Conservation (phyloP, 352 stramenopile species). For the Globisporangium rhizosaccharum region DNA sequence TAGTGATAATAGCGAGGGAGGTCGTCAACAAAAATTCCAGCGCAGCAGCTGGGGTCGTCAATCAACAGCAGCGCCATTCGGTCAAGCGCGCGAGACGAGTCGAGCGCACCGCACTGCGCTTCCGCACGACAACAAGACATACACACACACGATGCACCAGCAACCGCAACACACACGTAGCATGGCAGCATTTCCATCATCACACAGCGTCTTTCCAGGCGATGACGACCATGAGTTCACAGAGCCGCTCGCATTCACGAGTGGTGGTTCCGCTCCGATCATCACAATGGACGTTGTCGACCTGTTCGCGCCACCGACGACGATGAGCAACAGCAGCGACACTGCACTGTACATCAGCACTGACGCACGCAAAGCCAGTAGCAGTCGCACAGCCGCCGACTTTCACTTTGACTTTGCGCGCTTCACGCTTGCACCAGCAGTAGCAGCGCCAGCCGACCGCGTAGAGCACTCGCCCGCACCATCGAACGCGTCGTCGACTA, state of each 20-base stretch:
- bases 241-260: background rate
- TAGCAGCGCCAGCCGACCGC: background rate
- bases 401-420: background rate
- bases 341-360: background rate
- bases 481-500: background rate
- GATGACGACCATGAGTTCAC: background rate
- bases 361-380: too few species aligned
- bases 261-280: background rate
- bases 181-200: background rate
- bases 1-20: too few species aligned
- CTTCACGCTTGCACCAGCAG: too few species aligned
- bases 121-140: too few species aligned
- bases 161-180: background rate
- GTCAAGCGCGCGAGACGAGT: too few species aligned
- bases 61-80: too few species aligned
- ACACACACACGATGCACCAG: background rate
- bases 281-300: conserved; percentile 2
- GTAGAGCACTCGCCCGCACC: background rate
- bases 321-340: background rate
- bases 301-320: background rate
- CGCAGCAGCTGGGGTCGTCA: too few species aligned
- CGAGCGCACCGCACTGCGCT: too few species aligned
- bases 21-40: too few species aligned
- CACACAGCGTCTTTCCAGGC: background rate
- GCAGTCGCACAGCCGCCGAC: background rate